Evolutionary conservation across 2,329 filamentous ascomycete genomes (phyloP), one percentile per base, ranked within the genome.

Genomic region (Ophiostoma perfectum): DNA sequence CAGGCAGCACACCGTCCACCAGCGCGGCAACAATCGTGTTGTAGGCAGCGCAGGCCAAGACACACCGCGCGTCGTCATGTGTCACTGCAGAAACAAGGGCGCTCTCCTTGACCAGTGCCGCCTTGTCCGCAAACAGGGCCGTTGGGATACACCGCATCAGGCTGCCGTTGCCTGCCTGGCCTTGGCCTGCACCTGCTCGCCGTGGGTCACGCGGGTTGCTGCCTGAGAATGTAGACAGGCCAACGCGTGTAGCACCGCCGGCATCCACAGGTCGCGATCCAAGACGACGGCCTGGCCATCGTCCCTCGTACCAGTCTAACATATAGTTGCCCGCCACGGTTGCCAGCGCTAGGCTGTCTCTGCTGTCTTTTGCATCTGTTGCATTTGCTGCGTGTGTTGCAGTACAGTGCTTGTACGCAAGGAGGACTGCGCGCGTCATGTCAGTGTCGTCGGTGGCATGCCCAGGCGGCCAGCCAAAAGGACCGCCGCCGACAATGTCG

Each of bases 401-500:
- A 27, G 27, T 2, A 27, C 27, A 27, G 63, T 78, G 78, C 0
- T 70, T 73, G 70, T 83, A 82, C 3, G 80, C 80, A 14, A 82
- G 76, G 5, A 82, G 74, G 0, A 82, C 78, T 9, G 77, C 80
- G 4, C 81, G 79, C 4, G 80, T 81, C 71, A 83, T 74, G 71
- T 83, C 81, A 0, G 81, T 82, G 72, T 83, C 81, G 72, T 83
- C 81, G 39, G 81, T 82, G 16, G 81, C 81, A 69, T 80, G 77
- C 7, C 81, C 81, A 0, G 77, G 70, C 0, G 77, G 68, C 81
- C 81, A 83, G 27, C 60, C 11, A 68, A 83, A 82, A 1, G 73
- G 69, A 0, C 81, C 81, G 64, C 81, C 81, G 65, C 81, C 81
- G 18, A 80, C 72, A 45, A 83, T 81, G 9, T 78, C 75, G 55